These are phyloP conservation scores for Austroboletus novae-zelandiae DNA, from an alignment of 1,284 basidiomycete species.

Conservation along the genomic window DNA sequence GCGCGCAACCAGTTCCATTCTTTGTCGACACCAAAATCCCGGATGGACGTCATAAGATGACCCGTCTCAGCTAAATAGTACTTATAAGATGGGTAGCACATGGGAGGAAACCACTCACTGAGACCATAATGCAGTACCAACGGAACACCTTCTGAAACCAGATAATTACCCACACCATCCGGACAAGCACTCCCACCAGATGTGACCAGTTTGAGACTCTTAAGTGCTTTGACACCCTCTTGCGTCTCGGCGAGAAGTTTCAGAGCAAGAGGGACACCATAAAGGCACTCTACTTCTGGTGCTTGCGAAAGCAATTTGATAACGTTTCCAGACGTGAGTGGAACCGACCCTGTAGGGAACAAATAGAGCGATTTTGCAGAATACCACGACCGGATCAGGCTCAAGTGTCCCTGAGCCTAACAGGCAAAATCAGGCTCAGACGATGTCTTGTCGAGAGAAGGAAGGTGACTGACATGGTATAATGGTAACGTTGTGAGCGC, in stretches of 20 bases:
- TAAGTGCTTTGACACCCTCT: constrained; percentile 48
- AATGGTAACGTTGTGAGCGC: constrained; percentile 43
- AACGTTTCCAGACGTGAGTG: constrained; percentile 50
- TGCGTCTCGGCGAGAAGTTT: constrained; percentile 50
- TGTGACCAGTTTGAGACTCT: constrained; percentile 49
- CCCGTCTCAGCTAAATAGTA: constrained; percentile 34
- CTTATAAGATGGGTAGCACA: neutral
- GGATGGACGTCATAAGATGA: constrained; percentile 49
- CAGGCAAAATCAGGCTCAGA: neutral
- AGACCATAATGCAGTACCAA: constrained; percentile 56
- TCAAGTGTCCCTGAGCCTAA: constrained; percentile 21
- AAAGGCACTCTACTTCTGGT: constrained; percentile 18
- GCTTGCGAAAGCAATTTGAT: constrained; percentile 31
- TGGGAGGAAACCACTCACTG: constrained; percentile 23
- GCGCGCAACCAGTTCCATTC: constrained; percentile 58
- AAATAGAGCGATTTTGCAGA: constrained; percentile 45
- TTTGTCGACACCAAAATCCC: constrained; percentile 52
- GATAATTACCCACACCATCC: constrained; percentile 53
- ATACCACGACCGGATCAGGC: constrained; percentile 38
- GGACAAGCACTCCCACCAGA: constrained; percentile 46
- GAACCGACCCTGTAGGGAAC: constrained; percentile 48
- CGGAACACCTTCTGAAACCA: constrained; percentile 50
- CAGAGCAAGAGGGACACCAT: constrained; percentile 23
- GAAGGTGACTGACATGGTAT: constrained; percentile 37
- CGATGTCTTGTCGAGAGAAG: neutral